Evolutionary conservation across 106 monocot species (phyloP).

Genomic region (Dioscorea zingiberensis): DNA sequence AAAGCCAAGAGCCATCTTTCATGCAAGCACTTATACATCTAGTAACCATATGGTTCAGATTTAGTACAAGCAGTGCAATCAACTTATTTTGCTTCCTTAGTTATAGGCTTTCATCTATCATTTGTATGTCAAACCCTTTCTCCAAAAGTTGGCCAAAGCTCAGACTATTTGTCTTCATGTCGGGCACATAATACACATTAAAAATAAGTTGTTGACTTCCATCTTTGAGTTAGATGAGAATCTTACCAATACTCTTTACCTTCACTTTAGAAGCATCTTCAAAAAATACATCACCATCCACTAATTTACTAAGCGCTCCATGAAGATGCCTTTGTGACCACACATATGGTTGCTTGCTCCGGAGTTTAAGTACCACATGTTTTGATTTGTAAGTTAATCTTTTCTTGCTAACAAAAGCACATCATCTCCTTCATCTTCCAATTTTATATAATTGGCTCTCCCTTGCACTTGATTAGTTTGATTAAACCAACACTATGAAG

Average conservation of each 20-base stretch:
- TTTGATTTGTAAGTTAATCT: background rate
- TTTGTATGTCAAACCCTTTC: constrained; percentile 1
- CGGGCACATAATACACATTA: constrained; percentile 11
- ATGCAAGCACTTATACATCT: background rate
- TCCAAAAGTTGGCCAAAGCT: constrained; percentile 14
- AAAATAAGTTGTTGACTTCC: constrained; percentile 7
- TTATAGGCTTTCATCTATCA: background rate
- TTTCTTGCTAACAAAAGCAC: background rate
- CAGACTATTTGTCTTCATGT: no score
- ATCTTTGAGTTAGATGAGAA: constrained; percentile 7
- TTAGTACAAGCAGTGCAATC: constrained; percentile 5
- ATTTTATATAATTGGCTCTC: background rate
- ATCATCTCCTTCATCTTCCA: background rate
- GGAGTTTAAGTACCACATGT: background rate
- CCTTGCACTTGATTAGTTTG: background rate
- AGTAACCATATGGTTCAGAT: no score
- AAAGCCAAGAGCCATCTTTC: background rate
- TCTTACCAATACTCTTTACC: constrained; percentile 1
- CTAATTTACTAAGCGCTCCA: no score
- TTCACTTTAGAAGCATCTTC: constrained; percentile 1
- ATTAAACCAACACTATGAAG: no score
- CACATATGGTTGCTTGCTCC: constrained; percentile 3
- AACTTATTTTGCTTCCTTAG: constrained; percentile 1
- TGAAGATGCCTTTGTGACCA: no score
- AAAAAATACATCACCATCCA: constrained; percentile 5